Evolutionary conservation across 2,329 filamentous ascomycete genomes (phyloP).

Genomic region (Venturia effusa): DNA sequence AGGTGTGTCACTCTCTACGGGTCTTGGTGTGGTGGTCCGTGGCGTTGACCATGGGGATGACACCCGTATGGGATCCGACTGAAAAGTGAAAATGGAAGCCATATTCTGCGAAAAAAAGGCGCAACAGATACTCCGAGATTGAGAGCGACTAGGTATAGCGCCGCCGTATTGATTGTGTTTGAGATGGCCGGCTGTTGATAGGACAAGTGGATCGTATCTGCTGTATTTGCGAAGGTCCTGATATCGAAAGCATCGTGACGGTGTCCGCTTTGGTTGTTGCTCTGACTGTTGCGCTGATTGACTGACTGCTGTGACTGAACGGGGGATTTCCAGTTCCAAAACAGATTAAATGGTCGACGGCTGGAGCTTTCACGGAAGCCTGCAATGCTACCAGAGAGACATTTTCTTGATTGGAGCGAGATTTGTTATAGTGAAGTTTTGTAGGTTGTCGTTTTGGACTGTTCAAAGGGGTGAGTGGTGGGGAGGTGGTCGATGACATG

Average conservation of each 20-base stretch:
- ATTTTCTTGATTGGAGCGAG: not conserved
- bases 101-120: conserved; percentile 33
- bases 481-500: not conserved
- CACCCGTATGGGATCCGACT: conserved; percentile 76
- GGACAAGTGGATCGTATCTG: not conserved
- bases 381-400: not conserved
- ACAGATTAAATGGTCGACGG: not conserved
- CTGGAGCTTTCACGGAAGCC: not conserved
- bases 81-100: conserved; percentile 95
- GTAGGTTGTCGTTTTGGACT: not conserved
- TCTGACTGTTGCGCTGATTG: not conserved
- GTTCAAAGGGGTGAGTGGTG: not conserved
- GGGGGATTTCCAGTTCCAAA: not conserved
- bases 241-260: conserved; percentile 5
- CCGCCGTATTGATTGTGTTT: not conserved
- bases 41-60: conserved; percentile 79
- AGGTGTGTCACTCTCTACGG: not conserved
- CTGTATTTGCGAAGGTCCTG: not conserved
- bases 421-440: not conserved
- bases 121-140: not conserved
- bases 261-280: not conserved
- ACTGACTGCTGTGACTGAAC: not conserved
- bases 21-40: conserved; percentile 22
- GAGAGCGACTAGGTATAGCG: not conserved
- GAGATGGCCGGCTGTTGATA: not conserved